These are phyloP conservation scores for Penicillium sp. DNA, from an alignment of 2,329 filamentous ascomycete genomes.

Conservation along the genomic window DNA sequence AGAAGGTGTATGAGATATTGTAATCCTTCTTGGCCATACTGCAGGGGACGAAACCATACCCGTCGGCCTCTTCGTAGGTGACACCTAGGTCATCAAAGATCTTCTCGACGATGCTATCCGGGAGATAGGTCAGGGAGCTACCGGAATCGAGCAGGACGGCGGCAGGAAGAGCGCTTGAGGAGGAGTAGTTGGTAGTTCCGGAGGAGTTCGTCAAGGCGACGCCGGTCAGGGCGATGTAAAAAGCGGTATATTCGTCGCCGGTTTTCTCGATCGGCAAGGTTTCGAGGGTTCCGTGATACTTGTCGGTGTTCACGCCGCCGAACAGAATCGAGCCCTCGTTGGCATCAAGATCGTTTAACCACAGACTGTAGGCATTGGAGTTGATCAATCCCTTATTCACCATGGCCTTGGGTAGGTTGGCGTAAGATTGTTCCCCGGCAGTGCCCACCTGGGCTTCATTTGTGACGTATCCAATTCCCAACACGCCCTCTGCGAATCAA, in stretches of 20 bases:
- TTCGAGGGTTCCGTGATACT: conserved; percentile 62
- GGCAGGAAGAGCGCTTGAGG: conserved; percentile 42
- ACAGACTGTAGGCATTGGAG: conserved; percentile 71
- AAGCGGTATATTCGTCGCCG: conserved; percentile 58
- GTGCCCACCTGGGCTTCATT: conserved; percentile 66
- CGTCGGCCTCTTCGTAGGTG: conserved; percentile 56
- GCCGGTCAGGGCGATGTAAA: conserved; percentile 68
- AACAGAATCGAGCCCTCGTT: conserved; percentile 70
- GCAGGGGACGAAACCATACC: conserved; percentile 57
- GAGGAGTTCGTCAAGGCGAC: conserved; percentile 45
- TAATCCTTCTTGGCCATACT: conserved; percentile 48
- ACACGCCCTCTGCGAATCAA: conserved; percentile 62
- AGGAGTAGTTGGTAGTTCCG: conserved; percentile 22
- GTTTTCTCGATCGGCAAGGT: conserved; percentile 65
- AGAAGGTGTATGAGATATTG: conserved; percentile 60
- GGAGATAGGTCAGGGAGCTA: conserved; percentile 41
- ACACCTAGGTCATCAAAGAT: conserved; percentile 63
- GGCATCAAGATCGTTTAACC: conserved; percentile 70
- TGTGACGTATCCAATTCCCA: conserved; percentile 78
- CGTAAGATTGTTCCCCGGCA: conserved; percentile 55
- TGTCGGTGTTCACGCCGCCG: conserved; percentile 69
- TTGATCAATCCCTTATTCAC: conserved; percentile 61
- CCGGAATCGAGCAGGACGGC: conserved; percentile 43
- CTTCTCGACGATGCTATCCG: conserved; percentile 32
- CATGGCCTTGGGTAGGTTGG: conserved; percentile 69